These are phyloP conservation scores for Phytophthora citrophthora DNA, from an alignment of 352 stramenopile genomes.

Conservation along the genomic window DNA sequence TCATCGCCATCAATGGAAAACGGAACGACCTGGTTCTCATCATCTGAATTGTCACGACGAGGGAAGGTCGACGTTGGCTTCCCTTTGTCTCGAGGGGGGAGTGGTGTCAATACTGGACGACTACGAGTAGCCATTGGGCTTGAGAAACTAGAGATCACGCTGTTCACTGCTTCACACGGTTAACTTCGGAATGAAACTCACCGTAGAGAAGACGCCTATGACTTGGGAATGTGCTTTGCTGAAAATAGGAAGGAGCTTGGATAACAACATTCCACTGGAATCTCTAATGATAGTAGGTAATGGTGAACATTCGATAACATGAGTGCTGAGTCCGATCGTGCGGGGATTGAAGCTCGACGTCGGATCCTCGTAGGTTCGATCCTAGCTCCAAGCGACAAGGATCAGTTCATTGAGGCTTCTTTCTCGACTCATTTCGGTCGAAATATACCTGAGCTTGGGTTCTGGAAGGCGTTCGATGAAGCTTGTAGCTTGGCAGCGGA, in stretches of 20 bases:
- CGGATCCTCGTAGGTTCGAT: slow-evolving; percentile 48
- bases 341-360: slow-evolving; percentile 43
- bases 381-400: slow-evolving; percentile 43
- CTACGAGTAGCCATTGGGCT: slow-evolving; percentile 16
- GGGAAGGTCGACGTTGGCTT: slow-evolving; percentile 6
- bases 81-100: slow-evolving; percentile 25
- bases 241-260: slow-evolving; percentile 23
- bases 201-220: not conserved
- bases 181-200: slow-evolving; percentile 22
- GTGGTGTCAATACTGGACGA: slow-evolving; percentile 21
- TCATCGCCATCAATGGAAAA: slow-evolving; percentile 61
- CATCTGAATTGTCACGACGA: slow-evolving; percentile 21
- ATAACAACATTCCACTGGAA: slow-evolving; percentile 8
- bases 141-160: slow-evolving; percentile 7
- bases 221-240: slow-evolving; percentile 23
- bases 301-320: slow-evolving; percentile 7
- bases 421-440: slow-evolving; percentile 54
- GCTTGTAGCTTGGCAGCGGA: slow-evolving; percentile 49
- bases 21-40: slow-evolving; percentile 70
- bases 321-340: slow-evolving; percentile 21
- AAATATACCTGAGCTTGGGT: slow-evolving; percentile 42
- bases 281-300: slow-evolving; percentile 28
- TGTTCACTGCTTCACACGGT: slow-evolving; percentile 1
- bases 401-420: slow-evolving; percentile 57
- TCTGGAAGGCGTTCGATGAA: slow-evolving; percentile 64